phyloP scores from a whole-genome alignment of 2,329 filamentous ascomycete species.

The Fusarium globosum region DNA sequence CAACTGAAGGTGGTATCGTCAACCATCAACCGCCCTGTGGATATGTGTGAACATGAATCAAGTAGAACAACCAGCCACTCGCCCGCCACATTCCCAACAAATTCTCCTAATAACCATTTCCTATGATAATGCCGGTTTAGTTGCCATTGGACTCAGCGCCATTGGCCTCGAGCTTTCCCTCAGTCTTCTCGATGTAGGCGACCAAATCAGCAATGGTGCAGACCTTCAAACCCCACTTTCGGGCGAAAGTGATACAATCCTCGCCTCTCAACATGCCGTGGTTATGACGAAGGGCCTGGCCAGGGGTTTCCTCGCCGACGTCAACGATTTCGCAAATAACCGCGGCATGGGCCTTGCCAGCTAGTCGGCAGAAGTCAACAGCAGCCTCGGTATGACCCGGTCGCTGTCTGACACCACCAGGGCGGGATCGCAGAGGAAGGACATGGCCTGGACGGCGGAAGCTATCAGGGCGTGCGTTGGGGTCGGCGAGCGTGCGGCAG shows the following conservation, averaged over 20 bases:
- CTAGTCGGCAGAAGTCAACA: constrained; percentile 87
- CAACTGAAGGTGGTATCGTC: constrained; percentile 6
- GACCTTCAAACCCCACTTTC: constrained; percentile 88
- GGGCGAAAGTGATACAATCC: constrained; percentile 87
- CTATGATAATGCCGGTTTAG: constrained; percentile 12
- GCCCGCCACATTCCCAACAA: background rate
- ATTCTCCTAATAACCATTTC: background rate
- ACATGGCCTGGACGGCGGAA: constrained; percentile 92
- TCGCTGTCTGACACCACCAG: constrained; percentile 83
- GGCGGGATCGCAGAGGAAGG: constrained; percentile 81
- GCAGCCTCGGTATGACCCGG: constrained; percentile 94
- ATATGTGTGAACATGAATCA: constrained; percentile 5
- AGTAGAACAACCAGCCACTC: constrained; percentile 1
- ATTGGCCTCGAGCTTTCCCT: constrained; percentile 67
- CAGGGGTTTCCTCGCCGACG: constrained; percentile 79
- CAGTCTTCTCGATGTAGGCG: constrained; percentile 78
- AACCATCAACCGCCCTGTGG: constrained; percentile 16
- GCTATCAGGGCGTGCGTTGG: constrained; percentile 63
- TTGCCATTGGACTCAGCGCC: constrained; percentile 32
- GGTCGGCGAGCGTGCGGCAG: constrained; percentile 80
- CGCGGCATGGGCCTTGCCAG: constrained; percentile 79
- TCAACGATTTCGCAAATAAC: constrained; percentile 94
- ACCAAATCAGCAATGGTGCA: constrained; percentile 96
- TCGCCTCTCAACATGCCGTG: constrained; percentile 94
- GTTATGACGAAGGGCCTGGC: constrained; percentile 71